Conservation (phyloP, 129 eudicot species). For the Flaveria linearis region DNA sequence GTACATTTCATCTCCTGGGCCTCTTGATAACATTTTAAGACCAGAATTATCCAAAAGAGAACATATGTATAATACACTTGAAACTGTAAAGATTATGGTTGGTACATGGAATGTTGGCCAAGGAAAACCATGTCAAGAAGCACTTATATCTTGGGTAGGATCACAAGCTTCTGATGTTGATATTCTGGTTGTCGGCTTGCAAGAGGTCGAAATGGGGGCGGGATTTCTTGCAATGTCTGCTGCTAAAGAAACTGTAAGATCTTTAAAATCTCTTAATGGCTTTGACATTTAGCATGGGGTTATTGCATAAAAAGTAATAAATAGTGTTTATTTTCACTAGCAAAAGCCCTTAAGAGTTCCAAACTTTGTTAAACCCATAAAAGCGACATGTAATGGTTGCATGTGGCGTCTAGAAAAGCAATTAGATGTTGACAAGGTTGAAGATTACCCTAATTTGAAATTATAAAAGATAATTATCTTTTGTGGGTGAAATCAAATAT, state of each 20-base stretch:
- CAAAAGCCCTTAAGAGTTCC: neutral
- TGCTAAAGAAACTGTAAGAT: conserved; percentile 97
- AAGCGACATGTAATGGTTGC: neutral
- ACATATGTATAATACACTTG: conserved; percentile 61
- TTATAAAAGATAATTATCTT: neutral
- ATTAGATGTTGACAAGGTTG: no score
- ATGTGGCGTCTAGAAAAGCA: no score
- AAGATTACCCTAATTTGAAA: no score
- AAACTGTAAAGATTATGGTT: conserved; percentile 63
- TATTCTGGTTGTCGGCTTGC: conserved; percentile 82
- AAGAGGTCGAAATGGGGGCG: conserved; percentile 99
- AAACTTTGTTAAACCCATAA: neutral
- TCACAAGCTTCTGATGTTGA: conserved; percentile 75
- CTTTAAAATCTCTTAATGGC: conserved; percentile 9
- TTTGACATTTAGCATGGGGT: neutral
- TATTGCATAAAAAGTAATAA: neutral
- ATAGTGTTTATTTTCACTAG: neutral
- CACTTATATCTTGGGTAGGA: conserved; percentile 83
- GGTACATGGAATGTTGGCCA: conserved; percentile 98
- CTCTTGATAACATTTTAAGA: conserved; percentile 67
- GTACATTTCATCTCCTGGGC: conserved; percentile 86
- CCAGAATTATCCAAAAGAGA: conserved; percentile 66
- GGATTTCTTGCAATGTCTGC: conserved; percentile 99
- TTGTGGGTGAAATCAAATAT: neutral
- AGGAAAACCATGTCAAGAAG: conserved; percentile 82